These are phyloP conservation scores for Ophiostoma angusticollis DNA, from an alignment of 2,329 filamentous ascomycete genomes.

Conservation along the genomic window DNA sequence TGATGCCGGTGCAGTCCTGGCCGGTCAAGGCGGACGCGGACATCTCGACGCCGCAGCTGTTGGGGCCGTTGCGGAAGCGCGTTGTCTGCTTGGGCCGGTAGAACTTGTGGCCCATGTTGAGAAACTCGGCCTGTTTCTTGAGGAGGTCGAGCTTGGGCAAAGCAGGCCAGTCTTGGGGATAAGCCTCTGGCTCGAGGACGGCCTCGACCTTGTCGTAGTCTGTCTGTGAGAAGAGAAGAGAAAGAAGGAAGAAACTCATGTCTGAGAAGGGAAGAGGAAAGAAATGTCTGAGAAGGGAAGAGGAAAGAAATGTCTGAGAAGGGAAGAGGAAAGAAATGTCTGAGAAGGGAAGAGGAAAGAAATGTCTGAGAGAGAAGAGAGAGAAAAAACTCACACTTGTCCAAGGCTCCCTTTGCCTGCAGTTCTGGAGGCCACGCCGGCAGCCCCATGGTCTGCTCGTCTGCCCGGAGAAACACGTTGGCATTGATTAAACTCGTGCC, in stretches of 20 bases:
- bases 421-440: conserved; percentile 48
- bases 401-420: conserved; percentile 28
- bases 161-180: conserved; percentile 43
- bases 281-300: no score
- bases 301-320: no score
- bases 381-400: conserved; percentile 31
- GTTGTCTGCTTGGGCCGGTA: conserved; percentile 48
- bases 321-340: no score
- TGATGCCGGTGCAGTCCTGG: conserved; percentile 50
- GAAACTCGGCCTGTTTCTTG: conserved; percentile 39
- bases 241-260: neutral
- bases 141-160: conserved; percentile 46
- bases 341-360: no score
- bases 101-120: conserved; percentile 41
- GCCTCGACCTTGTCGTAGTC: conserved; percentile 43
- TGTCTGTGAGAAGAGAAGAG: conserved; percentile 16
- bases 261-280: no score
- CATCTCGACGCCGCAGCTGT: conserved; percentile 54
- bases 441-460: conserved; percentile 38
- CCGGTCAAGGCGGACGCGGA: conserved; percentile 44
- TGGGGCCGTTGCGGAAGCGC: conserved; percentile 46
- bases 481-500: conserved; percentile 55
- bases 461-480: conserved; percentile 51
- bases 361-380: no score
- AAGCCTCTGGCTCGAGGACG: conserved; percentile 45